Conservation (phyloP, 768 basidiomycete genomes). For the Boletus subparvulus region DNA sequence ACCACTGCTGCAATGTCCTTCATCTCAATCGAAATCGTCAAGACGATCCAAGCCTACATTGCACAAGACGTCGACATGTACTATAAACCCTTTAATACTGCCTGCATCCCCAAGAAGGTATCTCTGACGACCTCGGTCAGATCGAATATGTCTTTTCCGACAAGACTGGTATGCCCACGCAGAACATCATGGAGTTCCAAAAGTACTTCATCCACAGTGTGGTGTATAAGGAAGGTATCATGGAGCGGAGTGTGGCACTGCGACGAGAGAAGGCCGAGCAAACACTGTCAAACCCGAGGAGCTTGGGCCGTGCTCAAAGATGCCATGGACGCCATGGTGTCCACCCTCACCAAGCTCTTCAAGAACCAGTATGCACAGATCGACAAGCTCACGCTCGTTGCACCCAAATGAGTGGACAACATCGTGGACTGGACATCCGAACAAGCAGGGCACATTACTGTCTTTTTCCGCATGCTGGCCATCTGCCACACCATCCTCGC, state of each 20-base stretch:
- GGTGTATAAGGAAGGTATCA: slow-evolving; percentile 89
- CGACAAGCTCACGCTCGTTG: slow-evolving; percentile 83
- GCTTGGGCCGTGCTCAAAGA: slow-evolving; percentile 62
- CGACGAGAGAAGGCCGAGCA: slow-evolving; percentile 72
- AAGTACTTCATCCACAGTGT: slow-evolving; percentile 87
- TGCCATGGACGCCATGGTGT: slow-evolving; percentile 79
- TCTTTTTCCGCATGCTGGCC: slow-evolving; percentile 94
- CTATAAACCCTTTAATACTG: slow-evolving; percentile 79
- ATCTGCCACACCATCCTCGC: slow-evolving; percentile 91
- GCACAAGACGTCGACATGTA: slow-evolving; percentile 97
- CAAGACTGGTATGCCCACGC: slow-evolving; percentile 96
- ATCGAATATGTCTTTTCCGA: slow-evolving; percentile 95
- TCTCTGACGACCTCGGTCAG: slow-evolving; percentile 97
- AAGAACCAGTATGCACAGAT: slow-evolving; percentile 84
- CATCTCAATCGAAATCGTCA: slow-evolving; percentile 97
- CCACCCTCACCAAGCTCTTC: slow-evolving; percentile 71
- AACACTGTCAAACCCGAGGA: slow-evolving; percentile 69
- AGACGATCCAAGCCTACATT: slow-evolving; percentile 96
- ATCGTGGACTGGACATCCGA: slow-evolving; percentile 58
- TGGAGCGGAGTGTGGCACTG: slow-evolving; percentile 94
- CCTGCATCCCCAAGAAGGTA: slow-evolving; percentile 96
- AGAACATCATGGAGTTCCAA: slow-evolving; percentile 99
- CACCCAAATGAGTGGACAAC: slow-evolving; percentile 80
- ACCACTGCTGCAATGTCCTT: too few species aligned
- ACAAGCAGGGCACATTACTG: slow-evolving; percentile 66